Base-by-base conservation (phyloP, 495 filamentous ascomycete species). In the Amniculicola lignicola region DNA sequence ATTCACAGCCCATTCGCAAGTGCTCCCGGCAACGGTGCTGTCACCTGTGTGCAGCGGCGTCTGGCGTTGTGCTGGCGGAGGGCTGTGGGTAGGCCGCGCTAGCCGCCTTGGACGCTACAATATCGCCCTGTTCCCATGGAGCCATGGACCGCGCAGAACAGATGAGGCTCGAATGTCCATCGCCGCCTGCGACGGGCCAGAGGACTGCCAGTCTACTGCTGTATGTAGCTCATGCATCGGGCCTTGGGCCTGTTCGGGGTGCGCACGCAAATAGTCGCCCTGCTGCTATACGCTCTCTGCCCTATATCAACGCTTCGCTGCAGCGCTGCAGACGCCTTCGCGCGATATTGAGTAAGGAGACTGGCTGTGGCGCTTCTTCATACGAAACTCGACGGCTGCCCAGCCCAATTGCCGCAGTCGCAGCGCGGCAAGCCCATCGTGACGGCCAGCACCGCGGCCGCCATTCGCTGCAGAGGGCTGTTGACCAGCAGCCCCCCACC, bases 21-120 rank as follows among this genome's bases (percentile, higher is more conserved):
- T 47, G 40, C 33, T 43, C 16, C 54, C 54, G 37, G 14, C 54
- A 57, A 57, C 54, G 45, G 54, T 56, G 39, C 37, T 51, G 54
- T 57, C 54, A 50, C 43, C 27, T 11, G 38, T 44, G 37, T 46
- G 52, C 38, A 25, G 16, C 35, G 49, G 40, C 51, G 51, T 35
- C 21, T 31, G 37, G 51, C 39, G 21, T 21, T 21, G 25, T 9
- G 37, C 16, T 21, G 46, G 33, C 33, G 39, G 50, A 16, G 50
- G 19, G 21, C 24, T 12, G 37, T 51, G 21, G 37, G 54, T 29
- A 12, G 4, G 22, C 10, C 18, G 47, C 2, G 15, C 56, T 59
- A 59, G 41, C 56, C 56, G 5, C 29, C 6, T 41, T 45, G 12
- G 48, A 48, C 9, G 3, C 25, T 46, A 24, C 35, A 33, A 59